Evolutionary conservation across 192 early-diverging fungal genomes (phyloP).

Genomic region (Jimgerdemannia lactiflua): DNA sequence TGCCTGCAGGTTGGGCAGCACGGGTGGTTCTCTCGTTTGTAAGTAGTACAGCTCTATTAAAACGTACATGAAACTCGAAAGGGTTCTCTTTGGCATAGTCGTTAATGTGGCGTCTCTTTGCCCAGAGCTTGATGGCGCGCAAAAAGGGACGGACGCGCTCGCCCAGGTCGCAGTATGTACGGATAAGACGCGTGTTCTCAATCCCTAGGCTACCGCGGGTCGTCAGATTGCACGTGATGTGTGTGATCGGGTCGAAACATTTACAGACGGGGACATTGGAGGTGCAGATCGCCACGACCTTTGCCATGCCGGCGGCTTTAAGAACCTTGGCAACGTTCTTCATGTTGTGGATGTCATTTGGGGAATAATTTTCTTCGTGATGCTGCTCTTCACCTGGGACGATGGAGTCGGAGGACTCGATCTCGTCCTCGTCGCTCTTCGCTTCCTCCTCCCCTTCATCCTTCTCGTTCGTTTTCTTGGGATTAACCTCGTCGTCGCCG

Average conservation of each 20-base stretch:
- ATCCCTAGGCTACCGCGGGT: constrained; percentile 29
- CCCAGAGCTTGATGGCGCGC: constrained; percentile 28
- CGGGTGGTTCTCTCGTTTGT: constrained; percentile 15
- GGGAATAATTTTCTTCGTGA: no score
- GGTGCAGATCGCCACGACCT: constrained; percentile 19
- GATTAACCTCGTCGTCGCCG: no score
- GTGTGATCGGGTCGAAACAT: constrained; percentile 20
- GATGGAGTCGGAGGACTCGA: no score
- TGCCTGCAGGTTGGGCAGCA: constrained; percentile 27
- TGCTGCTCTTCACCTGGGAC: no score
- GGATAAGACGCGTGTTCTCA: constrained; percentile 28
- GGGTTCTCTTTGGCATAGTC: constrained; percentile 14
- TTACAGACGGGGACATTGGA: constrained; percentile 40
- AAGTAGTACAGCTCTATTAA: constrained; percentile 31
- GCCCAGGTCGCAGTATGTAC: constrained; percentile 30
- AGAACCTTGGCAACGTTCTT: constrained; percentile 13
- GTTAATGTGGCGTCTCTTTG: constrained; percentile 23
- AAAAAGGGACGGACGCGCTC: constrained; percentile 24
- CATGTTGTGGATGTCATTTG: constrained; percentile 6
- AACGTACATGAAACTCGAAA: constrained; percentile 29
- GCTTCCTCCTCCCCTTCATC: no score
- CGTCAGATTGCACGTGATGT: constrained; percentile 34
- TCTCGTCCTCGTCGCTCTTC: no score
- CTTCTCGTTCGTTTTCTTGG: no score
- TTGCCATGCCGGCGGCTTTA: constrained; percentile 8